Evolutionary conservation across 768 basidiomycete genomes (phyloP).

Genomic region (Rhodotorula paludigena): DNA sequence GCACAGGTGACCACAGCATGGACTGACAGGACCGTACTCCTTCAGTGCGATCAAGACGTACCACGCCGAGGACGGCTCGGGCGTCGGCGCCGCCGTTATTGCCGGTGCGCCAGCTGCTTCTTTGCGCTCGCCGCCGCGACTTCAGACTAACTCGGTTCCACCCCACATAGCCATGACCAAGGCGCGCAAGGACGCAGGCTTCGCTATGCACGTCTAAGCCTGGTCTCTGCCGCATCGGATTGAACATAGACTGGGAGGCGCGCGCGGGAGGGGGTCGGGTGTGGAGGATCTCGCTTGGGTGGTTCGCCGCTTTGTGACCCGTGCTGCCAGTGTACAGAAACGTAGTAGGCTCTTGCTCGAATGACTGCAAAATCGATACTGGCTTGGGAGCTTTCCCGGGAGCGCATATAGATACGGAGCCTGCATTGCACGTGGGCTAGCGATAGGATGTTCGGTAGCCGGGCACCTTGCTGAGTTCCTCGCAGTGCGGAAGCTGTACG

Average conservation of each 20-base stretch:
- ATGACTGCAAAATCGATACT: too few relatives aligned
- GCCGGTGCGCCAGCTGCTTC: conserved; percentile 52
- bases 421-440: too few relatives aligned
- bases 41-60: conserved; percentile 59
- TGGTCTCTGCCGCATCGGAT: too few relatives aligned
- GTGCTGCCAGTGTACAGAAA: too few relatives aligned
- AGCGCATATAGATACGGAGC: too few relatives aligned
- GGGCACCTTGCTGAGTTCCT: conserved; percentile 57
- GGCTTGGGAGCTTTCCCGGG: too few relatives aligned
- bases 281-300: too few relatives aligned
- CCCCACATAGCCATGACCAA: conserved; percentile 74
- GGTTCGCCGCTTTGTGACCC: too few relatives aligned
- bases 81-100: conserved; percentile 94
- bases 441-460: neutral
- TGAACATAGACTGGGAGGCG: too few relatives aligned
- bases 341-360: too few relatives aligned
- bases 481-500: conserved; percentile 70
- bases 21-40: neutral
- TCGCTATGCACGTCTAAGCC: conserved; percentile 47
- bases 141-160: neutral
- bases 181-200: conserved; percentile 63
- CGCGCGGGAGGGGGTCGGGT: too few relatives aligned
- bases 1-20: neutral
- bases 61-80: conserved; percentile 85
- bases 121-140: neutral